These are phyloP conservation scores for Firmiana major DNA, from an alignment of 345 rosid genomes.

Conservation along the genomic window DNA sequence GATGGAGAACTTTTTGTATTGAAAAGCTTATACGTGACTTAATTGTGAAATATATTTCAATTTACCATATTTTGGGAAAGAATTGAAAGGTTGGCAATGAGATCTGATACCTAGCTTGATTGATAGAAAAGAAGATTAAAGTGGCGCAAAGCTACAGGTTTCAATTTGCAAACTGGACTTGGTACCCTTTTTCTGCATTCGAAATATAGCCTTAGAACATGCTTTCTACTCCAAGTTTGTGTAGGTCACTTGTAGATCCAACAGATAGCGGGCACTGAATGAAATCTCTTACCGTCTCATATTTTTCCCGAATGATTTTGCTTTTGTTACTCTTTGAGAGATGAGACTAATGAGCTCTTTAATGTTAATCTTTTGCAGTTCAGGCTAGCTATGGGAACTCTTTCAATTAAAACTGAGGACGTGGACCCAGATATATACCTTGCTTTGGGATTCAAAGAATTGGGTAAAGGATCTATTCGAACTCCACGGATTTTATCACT, in stretches of 20 bases:
- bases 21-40: background rate
- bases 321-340: background rate
- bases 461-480: slow-evolving; percentile 41
- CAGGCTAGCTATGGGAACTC: slow-evolving; percentile 46
- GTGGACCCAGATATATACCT: slow-evolving; percentile 42
- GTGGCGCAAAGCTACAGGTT: background rate
- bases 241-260: background rate
- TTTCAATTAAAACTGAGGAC: slow-evolving; percentile 28
- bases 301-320: background rate
- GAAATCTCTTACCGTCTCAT: background rate
- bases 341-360: slow-evolving; percentile 4
- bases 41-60: background rate
- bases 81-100: background rate
- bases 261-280: background rate
- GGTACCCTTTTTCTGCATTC: background rate
- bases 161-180: background rate
- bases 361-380: slow-evolving; percentile 18
- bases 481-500: slow-evolving; percentile 46
- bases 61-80: background rate
- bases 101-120: slow-evolving; percentile 3
- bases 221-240: background rate
- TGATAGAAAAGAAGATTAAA: background rate
- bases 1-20: background rate
- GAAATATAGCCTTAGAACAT: background rate
- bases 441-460: slow-evolving; percentile 51